Base-by-base conservation (phyloP, 2,329 filamentous ascomycete genomes). In the Catunica adiposa region DNA sequence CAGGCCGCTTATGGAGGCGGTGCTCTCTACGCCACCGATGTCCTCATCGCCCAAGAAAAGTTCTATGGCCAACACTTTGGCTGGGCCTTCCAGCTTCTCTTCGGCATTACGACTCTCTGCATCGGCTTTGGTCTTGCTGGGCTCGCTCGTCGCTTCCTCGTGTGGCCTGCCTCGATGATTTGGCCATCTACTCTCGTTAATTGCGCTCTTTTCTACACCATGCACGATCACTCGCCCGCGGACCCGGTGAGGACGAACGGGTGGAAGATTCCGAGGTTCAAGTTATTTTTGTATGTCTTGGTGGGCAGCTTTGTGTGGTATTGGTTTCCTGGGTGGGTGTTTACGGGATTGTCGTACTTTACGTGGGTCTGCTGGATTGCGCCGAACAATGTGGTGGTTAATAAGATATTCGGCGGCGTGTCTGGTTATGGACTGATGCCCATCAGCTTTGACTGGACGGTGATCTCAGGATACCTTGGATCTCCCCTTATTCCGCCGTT, bases 381-480 rank as follows among this genome's bases (percentile, higher is more conserved):
- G 8, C 81, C 82, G 1, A 71, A 80, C 34, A 82, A 76, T 59
- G 68, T 78, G 1, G 65, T 79, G 14, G 67, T 84, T 57, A 84
- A 84, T 63, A 80, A 84, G 63, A 63, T 84, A 5, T 84, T 84
- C 58, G 81, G 81, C 2, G 79, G 78, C 4, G 71, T 72, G 55
- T 76, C 75, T 4, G 80, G 81, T 0, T 67, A 84, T 3, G 79
- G 76, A 0, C 66, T 85, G 11, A 70, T 84, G 25, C 80, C 80
- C 9, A 73, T 83, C 14, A 82, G 80, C 0, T 79, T 85, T 57
- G 81, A 84, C 66, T 84, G 82, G 81, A 76, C 74, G 52, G 72
- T 78, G 54, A 70, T 82, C 58, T 72, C 75, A 1, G 78, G 74
- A 9, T 82, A 75, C 62, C 69, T 77, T 53, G 65, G 67, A 9